Percentiles rank a stretch among this genome's conserved stretches.
Evolutionary conservation across 1,284 basidiomycete genomes (phyloP).

Genomic region (Mycosarcoma maydis): DNA sequence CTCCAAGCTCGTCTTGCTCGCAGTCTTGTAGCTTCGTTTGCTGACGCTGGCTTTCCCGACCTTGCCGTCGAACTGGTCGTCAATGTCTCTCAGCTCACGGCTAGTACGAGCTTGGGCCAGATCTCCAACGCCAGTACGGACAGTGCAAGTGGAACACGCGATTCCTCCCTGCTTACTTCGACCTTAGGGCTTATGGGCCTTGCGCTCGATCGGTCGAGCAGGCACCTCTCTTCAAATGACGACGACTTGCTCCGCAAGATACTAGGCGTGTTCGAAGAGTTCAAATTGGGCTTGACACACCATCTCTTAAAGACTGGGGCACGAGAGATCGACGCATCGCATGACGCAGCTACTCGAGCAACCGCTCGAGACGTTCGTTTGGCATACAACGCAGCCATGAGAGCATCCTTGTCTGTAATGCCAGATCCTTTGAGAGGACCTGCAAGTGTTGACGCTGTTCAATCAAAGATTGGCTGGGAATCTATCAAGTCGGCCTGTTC

Average conservation of each 20-base stretch:
- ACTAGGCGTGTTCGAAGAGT: conserved; percentile 39
- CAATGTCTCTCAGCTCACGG: conserved; percentile 10
- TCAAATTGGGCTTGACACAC: conserved; percentile 35
- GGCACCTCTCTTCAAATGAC: background rate
- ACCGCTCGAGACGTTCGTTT: conserved; percentile 12
- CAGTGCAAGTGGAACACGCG: background rate
- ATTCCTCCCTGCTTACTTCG: conserved; percentile 8
- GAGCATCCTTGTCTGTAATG: background rate
- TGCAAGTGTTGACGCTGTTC: background rate
- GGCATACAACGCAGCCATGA: conserved; percentile 44
- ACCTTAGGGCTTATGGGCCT: conserved; percentile 35
- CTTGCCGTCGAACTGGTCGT: conserved; percentile 33
- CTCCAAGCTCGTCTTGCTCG: conserved; percentile 28
- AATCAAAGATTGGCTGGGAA: background rate
- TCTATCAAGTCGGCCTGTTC: background rate
- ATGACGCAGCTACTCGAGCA: background rate
- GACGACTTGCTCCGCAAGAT: conserved; percentile 9
- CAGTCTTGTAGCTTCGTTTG: conserved; percentile 29
- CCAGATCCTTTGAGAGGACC: background rate
- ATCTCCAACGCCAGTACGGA: background rate
- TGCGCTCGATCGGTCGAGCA: conserved; percentile 38
- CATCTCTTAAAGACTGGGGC: conserved; percentile 6
- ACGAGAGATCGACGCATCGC: background rate
- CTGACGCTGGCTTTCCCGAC: conserved; percentile 37
- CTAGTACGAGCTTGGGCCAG: background rate